phyloP scores from a whole-genome alignment of 805 yeast genomes.

The Zygotorulaspora florentina region DNA sequence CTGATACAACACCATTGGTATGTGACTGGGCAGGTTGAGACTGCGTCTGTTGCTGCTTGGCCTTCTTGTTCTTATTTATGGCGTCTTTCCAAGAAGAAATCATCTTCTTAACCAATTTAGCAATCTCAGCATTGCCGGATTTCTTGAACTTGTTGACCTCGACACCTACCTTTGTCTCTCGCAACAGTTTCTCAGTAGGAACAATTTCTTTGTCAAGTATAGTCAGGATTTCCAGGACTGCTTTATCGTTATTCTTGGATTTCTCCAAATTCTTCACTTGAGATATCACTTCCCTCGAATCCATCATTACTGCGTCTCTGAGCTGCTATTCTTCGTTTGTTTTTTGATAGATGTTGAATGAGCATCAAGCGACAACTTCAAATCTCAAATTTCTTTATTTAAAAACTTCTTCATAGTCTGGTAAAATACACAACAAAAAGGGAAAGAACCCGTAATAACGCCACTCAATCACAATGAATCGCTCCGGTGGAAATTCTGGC shows the following conservation, averaged over 20 bases:
- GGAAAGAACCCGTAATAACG: not conserved
- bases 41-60: slow-evolving; percentile 20
- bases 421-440: not conserved
- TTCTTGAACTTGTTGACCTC: slow-evolving; percentile 86
- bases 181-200: slow-evolving; percentile 79
- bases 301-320: slow-evolving; percentile 41
- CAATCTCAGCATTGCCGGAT: slow-evolving; percentile 59
- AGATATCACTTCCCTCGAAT: slow-evolving; percentile 66
- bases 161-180: slow-evolving; percentile 95
- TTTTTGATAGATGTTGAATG: not conserved
- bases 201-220: slow-evolving; percentile 62
- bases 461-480: slow-evolving; percentile 9
- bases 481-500: slow-evolving; percentile 11
- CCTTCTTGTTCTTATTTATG: slow-evolving; percentile 60
- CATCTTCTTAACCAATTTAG: slow-evolving; percentile 70
- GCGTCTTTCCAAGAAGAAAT: slow-evolving; percentile 88
- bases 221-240: slow-evolving; percentile 61
- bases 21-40: slow-evolving; percentile 3
- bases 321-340: not conserved
- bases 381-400: not conserved
- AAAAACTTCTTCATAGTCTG: not conserved
- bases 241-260: slow-evolving; percentile 52
- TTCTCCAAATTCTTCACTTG: slow-evolving; percentile 72
- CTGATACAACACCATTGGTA: slow-evolving; percentile 15
- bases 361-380: not conserved